Conservation (phyloP, 208 protist genomes). For the Trypanosoma rangeli region DNA sequence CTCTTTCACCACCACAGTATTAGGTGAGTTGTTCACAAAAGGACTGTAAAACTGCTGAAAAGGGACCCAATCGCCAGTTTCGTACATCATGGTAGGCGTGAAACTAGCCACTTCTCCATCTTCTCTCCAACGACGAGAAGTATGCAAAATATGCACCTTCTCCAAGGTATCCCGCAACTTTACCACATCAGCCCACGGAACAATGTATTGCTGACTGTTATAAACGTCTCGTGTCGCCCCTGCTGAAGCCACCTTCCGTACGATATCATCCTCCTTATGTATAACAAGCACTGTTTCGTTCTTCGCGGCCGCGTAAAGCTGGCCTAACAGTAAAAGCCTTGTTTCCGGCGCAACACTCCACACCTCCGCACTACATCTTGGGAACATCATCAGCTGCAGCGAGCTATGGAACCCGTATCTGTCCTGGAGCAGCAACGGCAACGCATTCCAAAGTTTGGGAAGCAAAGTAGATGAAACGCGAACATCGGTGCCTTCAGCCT, state of each 20-base stretch:
- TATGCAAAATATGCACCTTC: not conserved
- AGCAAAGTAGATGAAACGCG: slow-evolving; percentile 1
- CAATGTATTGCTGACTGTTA: not conserved
- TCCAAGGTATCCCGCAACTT: slow-evolving; percentile 14
- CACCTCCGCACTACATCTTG: slow-evolving; percentile 18
- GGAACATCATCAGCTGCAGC: slow-evolving; percentile 23
- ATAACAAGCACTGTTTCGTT: slow-evolving; percentile 15
- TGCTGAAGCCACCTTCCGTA: not conserved
- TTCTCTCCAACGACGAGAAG: not conserved
- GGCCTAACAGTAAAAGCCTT: slow-evolving; percentile 19
- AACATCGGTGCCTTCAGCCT: not conserved
- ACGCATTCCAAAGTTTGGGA: slow-evolving; percentile 7
- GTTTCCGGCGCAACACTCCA: slow-evolving; percentile 33
- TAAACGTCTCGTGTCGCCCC: not conserved
- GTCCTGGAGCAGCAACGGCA: slow-evolving; percentile 7
- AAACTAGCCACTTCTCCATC: not conserved
- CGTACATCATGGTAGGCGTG: not conserved
- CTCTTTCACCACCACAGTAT: slow-evolving; percentile 1
- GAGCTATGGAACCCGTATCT: slow-evolving; percentile 12
- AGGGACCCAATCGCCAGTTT: slow-evolving; percentile 19
- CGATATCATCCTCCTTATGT: slow-evolving; percentile 9
- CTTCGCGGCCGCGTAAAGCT: slow-evolving; percentile 12
- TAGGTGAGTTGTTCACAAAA: slow-evolving; percentile 22
- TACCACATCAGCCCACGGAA: not conserved
- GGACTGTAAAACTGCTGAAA: slow-evolving; percentile 21